These are phyloP conservation scores for Nymphaea thermarum DNA, from an alignment of 164 flowering plant species.

Conservation along the genomic window DNA sequence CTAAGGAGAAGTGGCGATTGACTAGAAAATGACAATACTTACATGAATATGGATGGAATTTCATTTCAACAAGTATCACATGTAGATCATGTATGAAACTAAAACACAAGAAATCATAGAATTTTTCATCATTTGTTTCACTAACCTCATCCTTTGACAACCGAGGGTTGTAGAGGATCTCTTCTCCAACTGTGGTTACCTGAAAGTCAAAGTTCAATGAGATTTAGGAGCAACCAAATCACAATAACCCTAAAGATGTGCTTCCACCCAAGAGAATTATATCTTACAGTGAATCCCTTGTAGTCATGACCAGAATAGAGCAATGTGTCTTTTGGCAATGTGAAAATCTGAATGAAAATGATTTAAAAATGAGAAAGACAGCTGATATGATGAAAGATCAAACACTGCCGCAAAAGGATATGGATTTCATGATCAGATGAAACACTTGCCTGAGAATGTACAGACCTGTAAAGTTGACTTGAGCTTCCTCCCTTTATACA, in stretches of 20 bases:
- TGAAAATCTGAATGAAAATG: slow-evolving; percentile 51
- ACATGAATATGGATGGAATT: too few relatives aligned
- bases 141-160: slow-evolving; percentile 72
- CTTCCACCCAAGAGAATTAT: background rate
- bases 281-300: slow-evolving; percentile 74
- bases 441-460: slow-evolving; percentile 76
- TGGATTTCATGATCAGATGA: background rate
- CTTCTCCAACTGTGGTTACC: slow-evolving; percentile 94
- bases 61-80: too few relatives aligned
- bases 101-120: too few relatives aligned
- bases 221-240: background rate
- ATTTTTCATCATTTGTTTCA: background rate
- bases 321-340: slow-evolving; percentile 79
- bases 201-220: slow-evolving; percentile 11
- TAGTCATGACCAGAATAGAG: slow-evolving; percentile 95
- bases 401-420: background rate
- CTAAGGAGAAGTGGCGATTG: too few relatives aligned
- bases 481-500: slow-evolving; percentile 81
- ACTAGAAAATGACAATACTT: too few relatives aligned
- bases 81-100: too few relatives aligned
- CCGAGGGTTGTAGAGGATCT: slow-evolving; percentile 70
- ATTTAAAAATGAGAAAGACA: background rate
- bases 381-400: background rate
- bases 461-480: slow-evolving; percentile 65
- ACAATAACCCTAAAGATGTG: background rate